Conservation (phyloP, 164 flowering plant genomes). For the Magnolia changhungtana region DNA sequence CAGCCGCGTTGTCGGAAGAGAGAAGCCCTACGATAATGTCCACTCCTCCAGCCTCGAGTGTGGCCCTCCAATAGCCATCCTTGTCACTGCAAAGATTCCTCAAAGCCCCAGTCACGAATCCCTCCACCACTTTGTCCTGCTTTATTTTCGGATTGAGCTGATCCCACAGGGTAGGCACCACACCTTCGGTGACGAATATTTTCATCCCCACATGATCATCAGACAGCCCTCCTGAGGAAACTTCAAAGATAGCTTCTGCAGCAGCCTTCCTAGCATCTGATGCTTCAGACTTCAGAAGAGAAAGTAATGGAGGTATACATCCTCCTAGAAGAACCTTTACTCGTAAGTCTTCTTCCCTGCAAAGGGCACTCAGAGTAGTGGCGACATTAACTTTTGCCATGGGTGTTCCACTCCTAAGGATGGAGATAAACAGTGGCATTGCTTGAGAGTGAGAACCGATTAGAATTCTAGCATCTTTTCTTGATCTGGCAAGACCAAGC, state of each 20-base stretch:
- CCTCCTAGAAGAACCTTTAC: conserved; percentile 87
- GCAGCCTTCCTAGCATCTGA: conserved; percentile 79
- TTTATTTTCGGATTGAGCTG: conserved; percentile 60
- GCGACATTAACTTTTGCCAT: conserved; percentile 74
- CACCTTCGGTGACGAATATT: conserved; percentile 88
- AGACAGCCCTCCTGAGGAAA: conserved; percentile 75
- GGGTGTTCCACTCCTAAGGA: conserved; percentile 71
- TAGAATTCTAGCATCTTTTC: conserved; percentile 68
- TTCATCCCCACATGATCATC: conserved; percentile 88
- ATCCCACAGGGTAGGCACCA: conserved; percentile 82
- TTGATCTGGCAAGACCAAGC: conserved; percentile 59
- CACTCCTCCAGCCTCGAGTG: conserved; percentile 80
- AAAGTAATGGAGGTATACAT: conserved; percentile 79
- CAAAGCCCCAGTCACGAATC: conserved; percentile 81
- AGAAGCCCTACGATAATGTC: conserved; percentile 77
- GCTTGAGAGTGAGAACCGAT: conserved; percentile 84
- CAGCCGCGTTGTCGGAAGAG: conserved; percentile 63
- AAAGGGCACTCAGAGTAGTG: conserved; percentile 51
- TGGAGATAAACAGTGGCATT: conserved; percentile 75
- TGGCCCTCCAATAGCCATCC: conserved; percentile 71
- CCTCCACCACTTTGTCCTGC: conserved; percentile 80
- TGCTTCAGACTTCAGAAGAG: conserved; percentile 68
- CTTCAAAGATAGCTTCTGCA: conserved; percentile 80
- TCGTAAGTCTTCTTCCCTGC: conserved; percentile 79
- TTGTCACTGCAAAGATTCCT: conserved; percentile 88